Percentiles rank a stretch among this genome's conserved stretches.
Evolutionary conservation across 2,329 filamentous ascomycete genomes (phyloP).

Genomic region (Pestalotiopsis sp.): DNA sequence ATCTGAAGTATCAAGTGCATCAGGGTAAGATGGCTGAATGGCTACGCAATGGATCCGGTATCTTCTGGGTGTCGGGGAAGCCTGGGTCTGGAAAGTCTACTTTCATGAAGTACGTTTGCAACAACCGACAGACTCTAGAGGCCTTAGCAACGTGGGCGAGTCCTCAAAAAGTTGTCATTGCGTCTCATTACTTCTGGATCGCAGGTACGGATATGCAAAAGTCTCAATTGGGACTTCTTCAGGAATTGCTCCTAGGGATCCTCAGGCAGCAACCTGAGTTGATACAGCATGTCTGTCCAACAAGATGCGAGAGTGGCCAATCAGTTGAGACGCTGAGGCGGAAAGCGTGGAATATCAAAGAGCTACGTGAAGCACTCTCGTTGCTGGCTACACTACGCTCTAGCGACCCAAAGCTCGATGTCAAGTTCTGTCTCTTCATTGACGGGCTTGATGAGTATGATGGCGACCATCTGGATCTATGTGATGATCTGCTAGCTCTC

Average conservation of each 20-base stretch:
- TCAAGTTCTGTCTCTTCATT: neutral
- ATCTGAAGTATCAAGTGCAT: too few relatives aligned
- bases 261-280: neutral
- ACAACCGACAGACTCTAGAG: neutral
- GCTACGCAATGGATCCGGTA: constrained; percentile 14
- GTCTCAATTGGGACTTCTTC: neutral
- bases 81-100: constrained; percentile 25
- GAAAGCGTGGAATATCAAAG: neutral
- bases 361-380: too few relatives aligned
- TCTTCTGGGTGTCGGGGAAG: constrained; percentile 25
- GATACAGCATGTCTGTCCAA: neutral
- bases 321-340: too few relatives aligned
- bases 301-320: too few relatives aligned
- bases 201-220: neutral
- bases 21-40: constrained; percentile 4
- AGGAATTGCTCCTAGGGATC: neutral
- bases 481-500: neutral
- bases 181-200: constrained; percentile 1
- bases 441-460: constrained; percentile 5
- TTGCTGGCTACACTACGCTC: neutral
- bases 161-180: neutral
- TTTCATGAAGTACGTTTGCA: constrained; percentile 25
- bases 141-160: neutral
- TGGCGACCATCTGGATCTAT: neutral
- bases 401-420: too few relatives aligned